Evolutionary conservation across 164 flowering plant genomes (phyloP).

Genomic region (Chloranthus sessilifolius): DNA sequence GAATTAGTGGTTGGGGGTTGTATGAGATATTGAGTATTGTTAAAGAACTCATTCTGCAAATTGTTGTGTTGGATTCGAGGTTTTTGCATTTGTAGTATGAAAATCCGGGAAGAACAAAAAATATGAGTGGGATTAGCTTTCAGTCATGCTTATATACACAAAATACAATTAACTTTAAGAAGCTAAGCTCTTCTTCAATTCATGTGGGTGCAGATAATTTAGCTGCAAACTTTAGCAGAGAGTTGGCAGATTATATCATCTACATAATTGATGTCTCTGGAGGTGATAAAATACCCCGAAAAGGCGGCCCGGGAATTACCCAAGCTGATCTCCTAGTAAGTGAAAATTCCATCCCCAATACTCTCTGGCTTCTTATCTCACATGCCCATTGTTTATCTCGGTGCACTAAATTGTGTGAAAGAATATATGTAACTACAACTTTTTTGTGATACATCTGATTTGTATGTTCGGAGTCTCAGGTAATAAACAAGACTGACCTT

Average conservation of each 20-base stretch:
- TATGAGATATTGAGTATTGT: too few relatives aligned
- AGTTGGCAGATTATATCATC: slow-evolving; percentile 92
- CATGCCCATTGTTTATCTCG: too few relatives aligned
- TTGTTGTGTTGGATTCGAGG: too few relatives aligned
- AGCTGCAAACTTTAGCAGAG: slow-evolving; percentile 98
- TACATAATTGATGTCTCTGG: slow-evolving; percentile 95
- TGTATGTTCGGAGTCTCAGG: slow-evolving; percentile 32
- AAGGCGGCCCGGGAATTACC: slow-evolving; percentile 98
- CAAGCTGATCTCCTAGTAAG: slow-evolving; percentile 95
- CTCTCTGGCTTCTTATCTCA: not conserved
- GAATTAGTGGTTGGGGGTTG: too few relatives aligned
- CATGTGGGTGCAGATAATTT: slow-evolving; percentile 90
- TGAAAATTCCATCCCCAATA: not conserved
- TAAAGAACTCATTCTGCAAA: too few relatives aligned
- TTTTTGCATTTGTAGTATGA: too few relatives aligned
- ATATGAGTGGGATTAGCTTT: too few relatives aligned
- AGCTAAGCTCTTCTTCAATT: too few relatives aligned
- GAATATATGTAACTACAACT: not conserved
- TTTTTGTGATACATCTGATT: slow-evolving; percentile 3
- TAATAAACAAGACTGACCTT: slow-evolving; percentile 96
- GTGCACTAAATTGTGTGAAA: too few relatives aligned
- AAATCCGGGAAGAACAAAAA: too few relatives aligned
- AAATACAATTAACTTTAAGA: too few relatives aligned
- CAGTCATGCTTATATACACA: too few relatives aligned
- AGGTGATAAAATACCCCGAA: slow-evolving; percentile 96